Evolutionary conservation across 371 early-diverging fungal species (phyloP), one percentile per base, ranked within the genome.

Genomic region (Astathelohania contejeani): DNA sequence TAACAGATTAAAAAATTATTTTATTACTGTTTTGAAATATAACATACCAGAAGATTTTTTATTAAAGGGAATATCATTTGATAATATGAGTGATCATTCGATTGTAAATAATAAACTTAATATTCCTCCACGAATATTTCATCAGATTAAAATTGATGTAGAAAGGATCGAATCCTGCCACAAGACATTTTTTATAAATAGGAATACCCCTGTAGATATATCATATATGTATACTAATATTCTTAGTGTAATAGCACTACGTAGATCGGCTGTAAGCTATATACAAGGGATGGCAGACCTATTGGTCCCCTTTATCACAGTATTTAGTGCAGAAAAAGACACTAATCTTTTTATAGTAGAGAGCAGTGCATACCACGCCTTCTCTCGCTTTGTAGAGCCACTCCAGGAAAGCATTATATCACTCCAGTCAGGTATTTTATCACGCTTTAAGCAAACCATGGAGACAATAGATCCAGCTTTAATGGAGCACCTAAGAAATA

Each of bases 221-320:
- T 53, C 60, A n/a, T 51, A 56, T 35, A 51, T 66, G 23, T 71
- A 54, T 49, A 26, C 23, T 1, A 62, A 65, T 49, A 56, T 71
- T 25, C 44, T 71, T 16, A 20, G 23, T 32, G n/a, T 66, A 19
- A 44, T 45, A 39, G 65, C 72, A 20, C 27, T 53, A n/a, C 44
- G 37, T 43, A 56, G 61, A 58, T 63, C 63, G 10, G n/a, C 19
- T 1, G 23, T 71, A n/a, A 69, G 67, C 20, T 71, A 71, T 53
- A 45, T 71, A 14, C 72, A 71, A 55, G 72, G 72, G 35, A 71
- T 71, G 72, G 66, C 67, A 27, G 72, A 71, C 50, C 37, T 71
- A 43, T 49, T 71, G 7, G 53, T 60, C 20, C 69, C 69, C 1
- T 66, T 71, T 63, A 20, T 67, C 7, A 7, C 20, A 1, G 14